phyloP scores from a whole-genome alignment of 1,284 basidiomycete genomes.

The Mycosarcoma maydis region DNA sequence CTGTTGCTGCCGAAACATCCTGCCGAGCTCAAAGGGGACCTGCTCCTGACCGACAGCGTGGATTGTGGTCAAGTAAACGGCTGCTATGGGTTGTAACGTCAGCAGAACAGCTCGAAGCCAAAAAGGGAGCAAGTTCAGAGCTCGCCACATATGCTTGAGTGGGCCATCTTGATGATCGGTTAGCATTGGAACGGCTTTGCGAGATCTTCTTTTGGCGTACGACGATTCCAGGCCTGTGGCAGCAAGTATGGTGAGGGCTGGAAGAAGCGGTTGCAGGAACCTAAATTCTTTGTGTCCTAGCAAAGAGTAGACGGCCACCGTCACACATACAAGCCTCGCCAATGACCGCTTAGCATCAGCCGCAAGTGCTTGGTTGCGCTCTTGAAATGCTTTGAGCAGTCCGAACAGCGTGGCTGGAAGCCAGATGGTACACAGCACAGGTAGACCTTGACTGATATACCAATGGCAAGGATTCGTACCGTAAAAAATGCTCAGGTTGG shows the following conservation, averaged over 20 bases:
- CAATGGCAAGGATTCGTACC: slow-evolving; percentile 87
- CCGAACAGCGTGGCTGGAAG: slow-evolving; percentile 82
- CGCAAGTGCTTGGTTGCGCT: neutral
- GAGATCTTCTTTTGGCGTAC: slow-evolving; percentile 1
- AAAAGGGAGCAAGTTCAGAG: slow-evolving; percentile 15
- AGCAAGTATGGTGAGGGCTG: slow-evolving; percentile 82
- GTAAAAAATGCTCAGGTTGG: slow-evolving; percentile 85
- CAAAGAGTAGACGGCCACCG: slow-evolving; percentile 45
- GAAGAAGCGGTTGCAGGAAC: slow-evolving; percentile 90
- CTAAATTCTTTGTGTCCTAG: slow-evolving; percentile 84
- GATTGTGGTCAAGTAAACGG: slow-evolving; percentile 45
- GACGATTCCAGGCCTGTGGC: slow-evolving; percentile 61
- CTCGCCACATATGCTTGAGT: slow-evolving; percentile 12
- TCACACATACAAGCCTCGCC: slow-evolving; percentile 27
- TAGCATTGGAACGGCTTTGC: neutral
- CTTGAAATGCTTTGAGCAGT: slow-evolving; percentile 7
- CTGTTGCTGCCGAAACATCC: slow-evolving; percentile 25
- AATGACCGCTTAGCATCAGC: slow-evolving; percentile 19
- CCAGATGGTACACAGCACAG: slow-evolving; percentile 76
- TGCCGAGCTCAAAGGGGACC: slow-evolving; percentile 34
- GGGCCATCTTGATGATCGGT: neutral
- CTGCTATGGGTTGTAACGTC: slow-evolving; percentile 34
- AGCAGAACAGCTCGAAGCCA: slow-evolving; percentile 34
- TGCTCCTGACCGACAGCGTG: slow-evolving; percentile 52
- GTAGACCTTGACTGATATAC: slow-evolving; percentile 86